A percentile compares a stretch with the other conserved stretches of the same genome.
phyloP scores from a whole-genome alignment of 305 asterid genomes.

The Solanum hybrid region DNA sequence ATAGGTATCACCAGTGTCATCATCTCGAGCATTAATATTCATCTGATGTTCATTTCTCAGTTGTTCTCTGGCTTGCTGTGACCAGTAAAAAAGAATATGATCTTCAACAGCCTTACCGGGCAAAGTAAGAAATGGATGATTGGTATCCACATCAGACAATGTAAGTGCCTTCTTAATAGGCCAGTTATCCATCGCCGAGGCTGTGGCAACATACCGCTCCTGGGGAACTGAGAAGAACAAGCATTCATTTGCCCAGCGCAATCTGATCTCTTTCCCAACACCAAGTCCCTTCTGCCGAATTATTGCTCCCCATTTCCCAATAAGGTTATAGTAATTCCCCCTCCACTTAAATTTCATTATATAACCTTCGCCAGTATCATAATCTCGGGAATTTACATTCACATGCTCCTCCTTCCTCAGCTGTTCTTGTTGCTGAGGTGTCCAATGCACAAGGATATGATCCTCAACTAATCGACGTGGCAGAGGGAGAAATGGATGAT shows the following conservation, averaged over 20 bases:
- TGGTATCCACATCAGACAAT: constrained; percentile 65
- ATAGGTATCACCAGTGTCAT: constrained; percentile 56
- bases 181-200: constrained; percentile 56
- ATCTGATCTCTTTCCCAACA: constrained; percentile 60
- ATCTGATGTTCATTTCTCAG: constrained; percentile 65
- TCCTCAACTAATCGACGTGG: constrained; percentile 67
- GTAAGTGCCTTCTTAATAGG: constrained; percentile 70
- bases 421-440: constrained; percentile 49
- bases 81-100: constrained; percentile 59
- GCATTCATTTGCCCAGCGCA: constrained; percentile 58
- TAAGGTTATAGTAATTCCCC: constrained; percentile 57
- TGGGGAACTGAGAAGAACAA: constrained; percentile 64
- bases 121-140: constrained; percentile 73
- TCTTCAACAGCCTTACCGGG: constrained; percentile 79
- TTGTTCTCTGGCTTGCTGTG: constrained; percentile 56
- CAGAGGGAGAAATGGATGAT: constrained; percentile 68
- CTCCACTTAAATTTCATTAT: constrained; percentile 63
- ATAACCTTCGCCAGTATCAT: constrained; percentile 53
- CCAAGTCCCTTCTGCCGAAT: constrained; percentile 64
- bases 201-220: constrained; percentile 32
- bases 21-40: constrained; percentile 64
- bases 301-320: constrained; percentile 73
- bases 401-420: constrained; percentile 64
- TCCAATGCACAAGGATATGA: constrained; percentile 57
- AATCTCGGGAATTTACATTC: constrained; percentile 48